phyloP scores from a whole-genome alignment of 352 stramenopile species.

The Blastocystis hominis region DNA sequence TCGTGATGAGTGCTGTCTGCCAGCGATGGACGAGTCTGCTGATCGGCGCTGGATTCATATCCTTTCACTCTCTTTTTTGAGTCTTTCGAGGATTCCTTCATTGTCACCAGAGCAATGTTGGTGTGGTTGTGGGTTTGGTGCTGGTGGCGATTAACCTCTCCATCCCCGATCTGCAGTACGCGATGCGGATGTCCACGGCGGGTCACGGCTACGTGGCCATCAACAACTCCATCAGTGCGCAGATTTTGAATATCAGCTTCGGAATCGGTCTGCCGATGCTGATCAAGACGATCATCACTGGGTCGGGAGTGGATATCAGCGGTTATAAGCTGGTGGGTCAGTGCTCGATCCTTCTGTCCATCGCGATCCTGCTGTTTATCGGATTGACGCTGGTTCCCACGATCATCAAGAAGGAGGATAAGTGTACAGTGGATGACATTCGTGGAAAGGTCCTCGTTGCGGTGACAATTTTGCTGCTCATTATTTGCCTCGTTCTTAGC shows the following conservation, averaged over 20 bases:
- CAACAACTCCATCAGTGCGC: constrained; percentile 16
- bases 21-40: background rate
- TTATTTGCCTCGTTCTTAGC: background rate
- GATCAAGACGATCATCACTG: background rate
- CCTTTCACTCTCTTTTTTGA: background rate
- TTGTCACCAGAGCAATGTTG: background rate
- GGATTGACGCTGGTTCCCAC: background rate
- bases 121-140: background rate
- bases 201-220: background rate
- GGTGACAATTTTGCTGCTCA: background rate
- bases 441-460: background rate
- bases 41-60: background rate
- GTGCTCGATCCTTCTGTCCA: background rate
- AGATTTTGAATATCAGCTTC: background rate
- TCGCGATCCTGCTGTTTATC: background rate
- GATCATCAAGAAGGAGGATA: background rate
- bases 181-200: background rate
- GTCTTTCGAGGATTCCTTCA: background rate
- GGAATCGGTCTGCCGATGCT: constrained; percentile 15
- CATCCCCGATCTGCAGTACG: constrained; percentile 1
- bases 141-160: background rate
- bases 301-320: background rate
- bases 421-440: background rate
- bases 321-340: background rate
- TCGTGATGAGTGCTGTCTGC: background rate